These are phyloP conservation scores for Phytopythium vexans DNA, from an alignment of 352 stramenopile species.

Conservation along the genomic window DNA sequence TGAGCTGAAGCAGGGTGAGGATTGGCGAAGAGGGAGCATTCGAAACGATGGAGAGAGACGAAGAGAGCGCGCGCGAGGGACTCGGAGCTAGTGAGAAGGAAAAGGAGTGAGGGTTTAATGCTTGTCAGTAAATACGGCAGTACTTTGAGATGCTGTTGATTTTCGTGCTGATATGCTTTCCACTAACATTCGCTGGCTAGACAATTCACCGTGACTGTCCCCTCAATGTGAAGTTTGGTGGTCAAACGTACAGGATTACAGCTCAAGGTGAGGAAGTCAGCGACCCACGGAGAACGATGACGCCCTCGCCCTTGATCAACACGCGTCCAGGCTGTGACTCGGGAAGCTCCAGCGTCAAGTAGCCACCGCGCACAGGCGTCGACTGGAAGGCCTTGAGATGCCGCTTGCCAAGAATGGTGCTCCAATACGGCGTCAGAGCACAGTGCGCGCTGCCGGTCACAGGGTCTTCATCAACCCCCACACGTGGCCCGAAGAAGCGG, in stretches of 20 bases:
- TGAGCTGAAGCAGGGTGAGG: no score
- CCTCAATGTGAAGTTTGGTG: no score
- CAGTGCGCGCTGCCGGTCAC: conserved; percentile 90
- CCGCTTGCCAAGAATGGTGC: conserved; percentile 14
- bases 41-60: no score
- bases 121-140: no score
- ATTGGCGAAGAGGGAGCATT: no score
- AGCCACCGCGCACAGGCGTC: conserved; percentile 21
- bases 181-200: no score
- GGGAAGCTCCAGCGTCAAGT: conserved; percentile 16
- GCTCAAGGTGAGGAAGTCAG: not conserved
- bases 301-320: conserved; percentile 25
- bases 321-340: conserved; percentile 13
- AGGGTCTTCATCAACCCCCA: conserved; percentile 89
- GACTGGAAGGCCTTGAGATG: conserved; percentile 22
- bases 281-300: not conserved
- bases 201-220: no score
- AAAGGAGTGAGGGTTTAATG: no score
- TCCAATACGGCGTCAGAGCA: conserved; percentile 81
- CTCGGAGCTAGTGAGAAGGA: no score
- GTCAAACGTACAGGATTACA: not conserved
- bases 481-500: conserved; percentile 82
- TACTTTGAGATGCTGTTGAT: no score
- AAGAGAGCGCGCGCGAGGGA: no score
- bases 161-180: no score